These are phyloP conservation scores for Ulota crispa DNA, from an alignment of 225 moss, liverwort and hornwort species.

Conservation along the genomic window DNA sequence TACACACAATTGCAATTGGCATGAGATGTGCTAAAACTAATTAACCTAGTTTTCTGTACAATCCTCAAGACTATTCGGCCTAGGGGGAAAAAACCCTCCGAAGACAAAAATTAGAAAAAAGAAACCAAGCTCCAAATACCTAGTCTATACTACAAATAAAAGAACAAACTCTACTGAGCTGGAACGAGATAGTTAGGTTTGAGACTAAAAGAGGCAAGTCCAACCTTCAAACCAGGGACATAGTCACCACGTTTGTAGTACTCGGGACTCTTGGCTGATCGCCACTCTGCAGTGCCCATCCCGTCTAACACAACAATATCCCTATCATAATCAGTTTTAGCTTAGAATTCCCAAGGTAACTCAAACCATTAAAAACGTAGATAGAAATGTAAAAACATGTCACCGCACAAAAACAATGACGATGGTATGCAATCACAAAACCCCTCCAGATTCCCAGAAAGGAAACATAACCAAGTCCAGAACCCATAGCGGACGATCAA, in stretches of 20 bases:
- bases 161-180: neutral
- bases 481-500: neutral
- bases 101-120: neutral
- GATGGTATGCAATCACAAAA: neutral
- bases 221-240: slow-evolving; percentile 87
- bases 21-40: neutral
- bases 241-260: slow-evolving; percentile 96
- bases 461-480: neutral
- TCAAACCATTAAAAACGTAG: neutral
- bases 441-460: neutral
- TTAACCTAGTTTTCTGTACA: neutral
- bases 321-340: neutral
- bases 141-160: neutral
- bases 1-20: neutral
- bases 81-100: neutral
- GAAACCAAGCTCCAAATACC: neutral
- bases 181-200: neutral
- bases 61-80: neutral
- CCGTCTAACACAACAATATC: slow-evolving; percentile 50
- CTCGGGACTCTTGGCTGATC: slow-evolving; percentile 96
- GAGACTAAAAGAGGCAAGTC: neutral
- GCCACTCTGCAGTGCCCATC: slow-evolving; percentile 97
- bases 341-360: neutral
- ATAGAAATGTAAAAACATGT: neutral
- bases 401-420: neutral